Base-by-base conservation (phyloP, 2,329 filamentous ascomycete species). In the Fusarium nurragi region DNA sequence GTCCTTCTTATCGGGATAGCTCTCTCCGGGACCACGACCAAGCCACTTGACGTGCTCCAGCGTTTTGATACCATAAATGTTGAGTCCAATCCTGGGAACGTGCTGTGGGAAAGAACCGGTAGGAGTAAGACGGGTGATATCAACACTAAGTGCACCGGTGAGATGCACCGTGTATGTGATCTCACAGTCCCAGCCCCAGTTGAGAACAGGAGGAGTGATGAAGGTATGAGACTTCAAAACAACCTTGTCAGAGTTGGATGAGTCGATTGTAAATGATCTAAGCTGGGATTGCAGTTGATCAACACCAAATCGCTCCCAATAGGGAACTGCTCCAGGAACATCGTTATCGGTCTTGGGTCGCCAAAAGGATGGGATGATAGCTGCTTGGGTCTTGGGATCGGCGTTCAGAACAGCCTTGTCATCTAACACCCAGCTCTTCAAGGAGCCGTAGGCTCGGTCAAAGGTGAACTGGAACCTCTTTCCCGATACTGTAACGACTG, bases 311-410 rank as follows among this genome's bases (percentile, higher is more conserved):
- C 80, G 77, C 40, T 81, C 76, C 88, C 88, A 90, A 65, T 89
- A 85, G 6, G 80, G 81, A 5, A 84, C 79, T 12, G 85, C 83
- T 16, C 75, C 70, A 0, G 84, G 80, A 0, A 78, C 77, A 68
- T 91, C 88, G 67, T 91, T 91, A 73, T 91, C 86, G 0, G 88
- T 90, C 14, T 83, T 82, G 0, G 88, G 85, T 6, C 88, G 85
- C 82, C 87, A 90, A 75, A 90, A 86, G 7, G 80, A 78, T 2
- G 84, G 80, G 10, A 74, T 68, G 16, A 82, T 73, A 21, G 78
- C 80, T 5, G 75, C 73, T 9, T 73, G 67, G 4, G 75, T 76
- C 32, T 61, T 71, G 1, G 80, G 75, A 44, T 78, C 74, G 1
- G 68, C 46, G 9, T 69, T 75, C 12, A 84, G 71, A 0, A 84